Conservation (phyloP, 2,329 filamentous ascomycete genomes). For the Lecanicillium sp. region DNA sequence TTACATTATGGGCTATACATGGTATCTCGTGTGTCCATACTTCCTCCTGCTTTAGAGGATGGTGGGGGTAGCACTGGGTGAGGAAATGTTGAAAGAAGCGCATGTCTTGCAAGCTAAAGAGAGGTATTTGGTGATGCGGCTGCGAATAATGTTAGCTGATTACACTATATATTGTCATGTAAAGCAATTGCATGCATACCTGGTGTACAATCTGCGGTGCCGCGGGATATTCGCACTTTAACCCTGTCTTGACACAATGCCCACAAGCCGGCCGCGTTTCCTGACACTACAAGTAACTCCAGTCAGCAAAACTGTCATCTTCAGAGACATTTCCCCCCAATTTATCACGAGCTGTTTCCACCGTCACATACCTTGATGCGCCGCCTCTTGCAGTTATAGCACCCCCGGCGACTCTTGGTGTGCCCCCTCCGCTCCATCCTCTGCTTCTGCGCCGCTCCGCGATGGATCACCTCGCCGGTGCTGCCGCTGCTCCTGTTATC, state of each 20-base stretch:
- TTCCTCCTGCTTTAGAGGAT: slow-evolving; percentile 57
- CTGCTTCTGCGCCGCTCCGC: slow-evolving; percentile 22
- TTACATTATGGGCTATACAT: slow-evolving; percentile 57
- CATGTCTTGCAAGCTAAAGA: slow-evolving; percentile 58
- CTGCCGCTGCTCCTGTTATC: slow-evolving; percentile 16
- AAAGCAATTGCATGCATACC: slow-evolving; percentile 27
- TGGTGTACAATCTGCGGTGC: slow-evolving; percentile 42
- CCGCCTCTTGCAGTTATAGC: slow-evolving; percentile 59
- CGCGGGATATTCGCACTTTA: slow-evolving; percentile 56
- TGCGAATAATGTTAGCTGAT: slow-evolving; percentile 16
- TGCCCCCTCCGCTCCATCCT: slow-evolving; percentile 51
- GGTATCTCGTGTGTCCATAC: slow-evolving; percentile 63
- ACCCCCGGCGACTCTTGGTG: slow-evolving; percentile 58
- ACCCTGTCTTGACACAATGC: slow-evolving; percentile 54
- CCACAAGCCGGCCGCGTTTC: slow-evolving; percentile 56
- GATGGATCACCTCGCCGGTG: slow-evolving; percentile 11
- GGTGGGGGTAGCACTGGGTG: slow-evolving; percentile 52
- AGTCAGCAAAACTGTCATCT: slow-evolving; percentile 10
- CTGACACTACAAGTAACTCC: slow-evolving; percentile 44
- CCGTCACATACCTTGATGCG: slow-evolving; percentile 48
- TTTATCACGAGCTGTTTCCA: not conserved
- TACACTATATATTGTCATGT: not conserved
- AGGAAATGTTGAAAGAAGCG: slow-evolving; percentile 63
- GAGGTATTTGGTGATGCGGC: slow-evolving; percentile 49
- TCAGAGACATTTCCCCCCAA: not conserved